Conservation (phyloP, 306 rosid genomes). For the Gleditsia sinensis region DNA sequence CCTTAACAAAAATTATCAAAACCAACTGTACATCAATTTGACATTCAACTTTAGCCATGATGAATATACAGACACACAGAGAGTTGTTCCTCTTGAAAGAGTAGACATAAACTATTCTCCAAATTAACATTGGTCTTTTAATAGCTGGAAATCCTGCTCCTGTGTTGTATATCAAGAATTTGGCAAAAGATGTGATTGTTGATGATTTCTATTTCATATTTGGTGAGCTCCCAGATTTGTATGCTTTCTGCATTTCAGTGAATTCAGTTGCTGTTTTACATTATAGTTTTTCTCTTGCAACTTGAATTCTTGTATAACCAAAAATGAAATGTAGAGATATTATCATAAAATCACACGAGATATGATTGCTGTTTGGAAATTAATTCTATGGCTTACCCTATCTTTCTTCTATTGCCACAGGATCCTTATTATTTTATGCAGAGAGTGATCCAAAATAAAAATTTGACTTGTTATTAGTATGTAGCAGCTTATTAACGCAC, state of each 20-base stretch:
- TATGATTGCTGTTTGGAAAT: no score
- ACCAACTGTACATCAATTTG: neutral
- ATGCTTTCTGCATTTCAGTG: no score
- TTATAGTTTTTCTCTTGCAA: constrained; percentile 13
- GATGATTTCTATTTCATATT: constrained; percentile 79
- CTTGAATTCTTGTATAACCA: neutral
- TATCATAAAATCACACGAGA: constrained; percentile 14
- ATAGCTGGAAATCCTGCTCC: constrained; percentile 76
- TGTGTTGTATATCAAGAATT: constrained; percentile 84
- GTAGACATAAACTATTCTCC: neutral
- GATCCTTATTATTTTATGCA: constrained; percentile 55
- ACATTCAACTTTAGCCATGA: neutral
- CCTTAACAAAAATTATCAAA: constrained; percentile 25
- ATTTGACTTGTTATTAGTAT: neutral
- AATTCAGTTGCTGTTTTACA: no score
- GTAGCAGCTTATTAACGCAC: constrained; percentile 8
- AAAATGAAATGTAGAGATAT: constrained; percentile 12
- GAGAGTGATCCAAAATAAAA: neutral
- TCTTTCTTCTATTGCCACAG: constrained; percentile 42
- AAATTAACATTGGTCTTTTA: no score
- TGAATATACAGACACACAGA: neutral
- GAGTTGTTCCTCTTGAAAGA: constrained; percentile 1
- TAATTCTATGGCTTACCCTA: no score
- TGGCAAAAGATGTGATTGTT: constrained; percentile 79
- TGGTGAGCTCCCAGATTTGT: constrained; percentile 63